phyloP scores from a whole-genome alignment of 192 early-diverging fungal genomes.

The Podila epicladia region DNA sequence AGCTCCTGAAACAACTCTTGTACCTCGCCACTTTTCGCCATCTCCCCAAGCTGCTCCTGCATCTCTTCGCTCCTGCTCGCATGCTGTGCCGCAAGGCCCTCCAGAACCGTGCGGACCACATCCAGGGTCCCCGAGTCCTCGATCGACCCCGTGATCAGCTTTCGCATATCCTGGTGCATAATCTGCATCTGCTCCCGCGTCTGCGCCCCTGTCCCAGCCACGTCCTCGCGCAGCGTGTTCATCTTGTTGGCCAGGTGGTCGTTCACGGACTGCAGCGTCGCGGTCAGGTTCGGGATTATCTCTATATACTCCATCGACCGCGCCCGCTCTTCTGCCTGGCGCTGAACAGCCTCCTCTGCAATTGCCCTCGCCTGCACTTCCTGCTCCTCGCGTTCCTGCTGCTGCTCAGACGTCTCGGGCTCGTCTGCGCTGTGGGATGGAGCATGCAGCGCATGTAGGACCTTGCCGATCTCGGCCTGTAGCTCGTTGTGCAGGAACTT shows the following conservation, averaged over 20 bases:
- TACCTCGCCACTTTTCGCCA: background rate
- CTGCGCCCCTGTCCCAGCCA: background rate
- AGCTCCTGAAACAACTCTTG: background rate
- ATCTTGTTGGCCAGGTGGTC: background rate
- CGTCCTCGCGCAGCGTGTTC: background rate
- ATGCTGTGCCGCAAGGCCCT: background rate
- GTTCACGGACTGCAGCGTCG: slow-evolving; percentile 15
- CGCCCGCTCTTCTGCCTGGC: background rate
- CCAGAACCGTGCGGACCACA: background rate
- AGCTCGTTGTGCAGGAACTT: slow-evolving; percentile 2
- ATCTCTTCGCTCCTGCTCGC: background rate
- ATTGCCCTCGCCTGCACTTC: background rate
- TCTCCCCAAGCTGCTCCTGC: background rate
- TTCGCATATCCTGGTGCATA: background rate
- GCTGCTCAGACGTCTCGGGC: background rate
- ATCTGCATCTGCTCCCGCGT: background rate
- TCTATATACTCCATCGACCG: background rate
- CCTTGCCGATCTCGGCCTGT: slow-evolving; percentile 5
- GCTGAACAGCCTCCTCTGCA: background rate
- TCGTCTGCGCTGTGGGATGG: background rate
- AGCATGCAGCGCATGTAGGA: slow-evolving; percentile 3
- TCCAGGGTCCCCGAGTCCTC: background rate
- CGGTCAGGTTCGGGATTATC: slow-evolving; percentile 14
- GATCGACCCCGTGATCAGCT: background rate
- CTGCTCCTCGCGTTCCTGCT: background rate